Evolutionary conservation across 495 filamentous ascomycete genomes (phyloP).

Genomic region (Tuber calosporum): DNA sequence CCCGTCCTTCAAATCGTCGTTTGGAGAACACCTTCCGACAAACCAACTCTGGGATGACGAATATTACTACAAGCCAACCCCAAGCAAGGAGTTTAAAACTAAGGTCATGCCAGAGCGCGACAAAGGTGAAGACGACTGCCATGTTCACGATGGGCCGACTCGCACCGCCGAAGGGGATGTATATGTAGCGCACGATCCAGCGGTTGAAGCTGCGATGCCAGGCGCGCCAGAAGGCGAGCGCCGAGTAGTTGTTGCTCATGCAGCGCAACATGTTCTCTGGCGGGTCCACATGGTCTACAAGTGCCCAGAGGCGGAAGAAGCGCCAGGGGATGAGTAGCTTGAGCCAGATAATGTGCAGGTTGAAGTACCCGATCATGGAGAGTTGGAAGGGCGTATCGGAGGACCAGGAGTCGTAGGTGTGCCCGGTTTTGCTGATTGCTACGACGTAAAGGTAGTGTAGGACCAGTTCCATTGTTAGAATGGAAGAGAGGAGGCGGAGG

Average conservation of each 20-base stretch:
- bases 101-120: conserved; percentile 97
- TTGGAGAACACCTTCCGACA: conserved; percentile 64
- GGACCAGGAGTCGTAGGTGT: conserved; percentile 56
- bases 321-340: conserved; percentile 96
- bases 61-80: conserved; percentile 92
- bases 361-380: conserved; percentile 88
- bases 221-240: conserved; percentile 85
- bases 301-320: conserved; percentile 90
- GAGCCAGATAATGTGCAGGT: conserved; percentile 94
- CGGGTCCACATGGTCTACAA: conserved; percentile 84
- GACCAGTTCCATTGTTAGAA: conserved; percentile 88
- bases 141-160: conserved; percentile 58
- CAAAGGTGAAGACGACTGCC: conserved; percentile 88
- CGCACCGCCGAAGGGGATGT: conserved; percentile 79
- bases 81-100: conserved; percentile 85
- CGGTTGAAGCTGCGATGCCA: conserved; percentile 95
- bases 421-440: conserved; percentile 76
- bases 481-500: conserved; percentile 68
- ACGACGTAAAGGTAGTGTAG: conserved; percentile 91
- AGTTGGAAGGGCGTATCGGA: conserved; percentile 83
- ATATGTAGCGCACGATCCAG: conserved; percentile 91
- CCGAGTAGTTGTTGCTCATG: conserved; percentile 89
- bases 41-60: conserved; percentile 81
- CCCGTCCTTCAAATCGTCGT: conserved; percentile 57
- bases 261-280: conserved; percentile 98